A percentile compares a stretch with the other conserved stretches of the same genome.
Evolutionary conservation across 2,329 filamentous ascomycete genomes (phyloP).

Genomic region (Aspergillus chevalieri): DNA sequence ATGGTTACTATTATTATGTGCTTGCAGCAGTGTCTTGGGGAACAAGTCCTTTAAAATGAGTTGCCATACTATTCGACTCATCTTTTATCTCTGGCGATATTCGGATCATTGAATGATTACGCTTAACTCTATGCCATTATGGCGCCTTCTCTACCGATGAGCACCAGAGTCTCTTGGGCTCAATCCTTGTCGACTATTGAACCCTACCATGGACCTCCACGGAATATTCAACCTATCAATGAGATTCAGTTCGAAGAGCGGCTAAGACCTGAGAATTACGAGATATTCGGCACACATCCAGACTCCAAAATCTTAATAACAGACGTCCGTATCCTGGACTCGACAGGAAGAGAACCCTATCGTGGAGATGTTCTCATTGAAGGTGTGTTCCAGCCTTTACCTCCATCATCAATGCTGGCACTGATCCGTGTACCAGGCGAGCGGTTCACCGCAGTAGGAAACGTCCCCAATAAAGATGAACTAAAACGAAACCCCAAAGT

Average conservation of each 20-base stretch:
- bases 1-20: no score
- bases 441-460: conserved; percentile 28
- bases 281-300: background rate
- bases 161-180: background rate
- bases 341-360: conserved; percentile 33
- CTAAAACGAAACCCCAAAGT: conserved; percentile 27
- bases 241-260: background rate
- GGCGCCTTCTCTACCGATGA: background rate
- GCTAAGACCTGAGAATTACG: background rate
- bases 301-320: background rate
- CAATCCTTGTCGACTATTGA: background rate
- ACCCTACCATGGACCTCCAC: background rate
- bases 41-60: no score
- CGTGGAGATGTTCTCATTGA: conserved; percentile 36
- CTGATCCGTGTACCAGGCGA: conserved; percentile 7
- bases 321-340: conserved; percentile 34
- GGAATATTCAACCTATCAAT: background rate
- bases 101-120: background rate
- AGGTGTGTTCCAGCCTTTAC: conserved; percentile 11
- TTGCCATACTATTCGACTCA: no score
- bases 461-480: conserved; percentile 24
- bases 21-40: no score
- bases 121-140: background rate
- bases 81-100: background rate
- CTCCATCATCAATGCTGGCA: background rate